These are phyloP conservation scores for Gomphus bonarii DNA, from an alignment of 1,284 basidiomycete genomes.

Conservation along the genomic window DNA sequence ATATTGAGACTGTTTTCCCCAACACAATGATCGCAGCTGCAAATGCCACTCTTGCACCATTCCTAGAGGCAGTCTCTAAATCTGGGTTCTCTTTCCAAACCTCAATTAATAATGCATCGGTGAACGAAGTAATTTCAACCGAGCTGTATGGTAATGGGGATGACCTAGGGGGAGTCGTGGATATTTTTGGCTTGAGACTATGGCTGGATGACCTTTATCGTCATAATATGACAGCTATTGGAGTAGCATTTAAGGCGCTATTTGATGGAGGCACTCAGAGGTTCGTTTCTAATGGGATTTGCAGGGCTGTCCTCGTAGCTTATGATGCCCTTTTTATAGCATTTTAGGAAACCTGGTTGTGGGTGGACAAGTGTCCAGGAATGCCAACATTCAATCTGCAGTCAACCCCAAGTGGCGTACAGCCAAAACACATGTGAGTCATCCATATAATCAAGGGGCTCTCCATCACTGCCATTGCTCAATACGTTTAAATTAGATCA, in stretches of 20 bases:
- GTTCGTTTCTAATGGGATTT: background rate
- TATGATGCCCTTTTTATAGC: background rate
- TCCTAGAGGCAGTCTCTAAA: slow-evolving; percentile 15
- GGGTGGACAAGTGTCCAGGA: slow-evolving; percentile 12
- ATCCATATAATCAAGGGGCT: background rate
- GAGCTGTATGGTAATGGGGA: background rate
- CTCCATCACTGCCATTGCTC: background rate
- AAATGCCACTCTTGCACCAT: slow-evolving; percentile 18
- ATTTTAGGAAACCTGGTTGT: slow-evolving; percentile 10
- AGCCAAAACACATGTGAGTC: slow-evolving; percentile 21
- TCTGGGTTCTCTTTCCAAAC: background rate
- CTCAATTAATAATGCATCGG: background rate
- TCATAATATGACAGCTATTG: slow-evolving; percentile 9
- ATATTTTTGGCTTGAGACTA: background rate
- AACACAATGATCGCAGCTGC: slow-evolving; percentile 14
- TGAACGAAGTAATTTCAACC: background rate
- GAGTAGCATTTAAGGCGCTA: slow-evolving; percentile 1
- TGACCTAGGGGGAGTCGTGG: background rate
- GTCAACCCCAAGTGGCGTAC: slow-evolving; percentile 24
- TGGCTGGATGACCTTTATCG: background rate
- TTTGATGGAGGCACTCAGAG: slow-evolving; percentile 3
- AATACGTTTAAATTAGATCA: too few species aligned
- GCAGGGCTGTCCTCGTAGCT: background rate
- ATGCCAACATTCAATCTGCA: slow-evolving; percentile 14
- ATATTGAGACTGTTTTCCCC: slow-evolving; percentile 14